phyloP scores from a whole-genome alignment of 345 rosid genomes.

The Moringa oleifera region DNA sequence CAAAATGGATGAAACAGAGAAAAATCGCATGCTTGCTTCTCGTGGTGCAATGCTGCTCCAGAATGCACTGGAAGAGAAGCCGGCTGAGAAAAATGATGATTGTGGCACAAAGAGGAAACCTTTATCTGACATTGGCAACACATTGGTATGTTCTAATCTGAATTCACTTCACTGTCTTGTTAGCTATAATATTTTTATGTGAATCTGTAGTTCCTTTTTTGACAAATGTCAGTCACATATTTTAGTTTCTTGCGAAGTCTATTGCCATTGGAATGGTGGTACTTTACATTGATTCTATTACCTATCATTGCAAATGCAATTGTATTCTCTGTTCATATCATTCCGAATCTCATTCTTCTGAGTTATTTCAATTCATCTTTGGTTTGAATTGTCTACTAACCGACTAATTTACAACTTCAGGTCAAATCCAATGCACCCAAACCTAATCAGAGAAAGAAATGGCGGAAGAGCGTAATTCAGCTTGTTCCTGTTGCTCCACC shows the following conservation, averaged over 20 bases:
- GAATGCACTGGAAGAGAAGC: slow-evolving; percentile 55
- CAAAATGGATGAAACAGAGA: slow-evolving; percentile 34
- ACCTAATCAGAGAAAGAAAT: slow-evolving; percentile 72
- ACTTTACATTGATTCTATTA: too few species aligned
- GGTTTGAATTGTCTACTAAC: neutral
- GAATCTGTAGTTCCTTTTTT: neutral
- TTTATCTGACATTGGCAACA: slow-evolving; percentile 81
- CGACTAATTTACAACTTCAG: slow-evolving; percentile 30
- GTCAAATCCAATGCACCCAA: slow-evolving; percentile 59
- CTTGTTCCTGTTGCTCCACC: slow-evolving; percentile 62
- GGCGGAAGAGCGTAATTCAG: slow-evolving; percentile 66
- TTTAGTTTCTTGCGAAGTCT: neutral
- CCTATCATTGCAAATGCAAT: neutral
- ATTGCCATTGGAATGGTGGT: too few species aligned
- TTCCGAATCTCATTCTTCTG: neutral
- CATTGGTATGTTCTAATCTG: slow-evolving; percentile 32
- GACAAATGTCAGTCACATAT: neutral
- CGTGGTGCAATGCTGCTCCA: slow-evolving; percentile 80
- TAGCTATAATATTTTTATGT: neutral
- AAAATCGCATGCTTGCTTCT: slow-evolving; percentile 45
- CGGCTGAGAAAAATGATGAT: slow-evolving; percentile 33
- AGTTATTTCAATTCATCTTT: neutral
- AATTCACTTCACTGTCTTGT: neutral
- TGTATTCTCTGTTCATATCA: neutral
- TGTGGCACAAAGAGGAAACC: slow-evolving; percentile 59